Conservation (phyloP, 139 green algal genomes). For the Ulvella scutata region DNA sequence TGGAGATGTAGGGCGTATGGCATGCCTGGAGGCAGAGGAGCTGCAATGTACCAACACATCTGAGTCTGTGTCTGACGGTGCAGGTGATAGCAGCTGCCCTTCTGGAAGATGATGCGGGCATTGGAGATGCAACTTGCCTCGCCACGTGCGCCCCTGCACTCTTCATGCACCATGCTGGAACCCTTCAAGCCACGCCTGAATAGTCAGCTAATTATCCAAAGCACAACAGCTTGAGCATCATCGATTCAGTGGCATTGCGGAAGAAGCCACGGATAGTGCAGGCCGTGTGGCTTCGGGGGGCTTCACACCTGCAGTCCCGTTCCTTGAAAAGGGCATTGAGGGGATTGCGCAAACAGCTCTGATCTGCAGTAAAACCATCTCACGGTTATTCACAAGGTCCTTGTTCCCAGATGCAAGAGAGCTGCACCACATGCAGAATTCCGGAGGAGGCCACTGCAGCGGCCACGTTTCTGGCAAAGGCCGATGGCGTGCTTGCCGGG, state of each 20-base stretch:
- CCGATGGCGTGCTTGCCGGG: constrained; percentile 73
- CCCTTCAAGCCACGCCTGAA: neutral
- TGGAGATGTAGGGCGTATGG: neutral
- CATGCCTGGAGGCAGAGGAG: no score
- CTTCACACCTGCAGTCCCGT: no score
- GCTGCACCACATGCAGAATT: constrained; percentile 69
- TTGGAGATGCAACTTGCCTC: constrained; percentile 78
- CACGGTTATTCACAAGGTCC: neutral
- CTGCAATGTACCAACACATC: no score
- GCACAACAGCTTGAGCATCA: no score
- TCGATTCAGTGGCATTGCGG: no score
- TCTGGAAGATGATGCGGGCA: constrained; percentile 67
- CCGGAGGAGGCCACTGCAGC: constrained; percentile 37
- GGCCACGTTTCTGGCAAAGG: constrained; percentile 86
- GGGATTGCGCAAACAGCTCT: neutral
- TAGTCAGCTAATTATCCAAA: no score
- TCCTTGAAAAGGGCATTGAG: neutral
- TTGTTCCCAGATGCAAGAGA: neutral
- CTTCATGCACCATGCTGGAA: neutral
- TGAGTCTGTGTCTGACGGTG: no score
- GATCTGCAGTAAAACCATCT: neutral
- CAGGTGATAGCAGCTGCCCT: constrained; percentile 46
- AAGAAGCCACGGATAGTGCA: no score
- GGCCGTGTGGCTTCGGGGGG: neutral
- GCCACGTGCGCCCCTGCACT: constrained; percentile 43